phyloP scores from a whole-genome alignment of 177 flowering plant genomes.

The Vitis hybrid region DNA sequence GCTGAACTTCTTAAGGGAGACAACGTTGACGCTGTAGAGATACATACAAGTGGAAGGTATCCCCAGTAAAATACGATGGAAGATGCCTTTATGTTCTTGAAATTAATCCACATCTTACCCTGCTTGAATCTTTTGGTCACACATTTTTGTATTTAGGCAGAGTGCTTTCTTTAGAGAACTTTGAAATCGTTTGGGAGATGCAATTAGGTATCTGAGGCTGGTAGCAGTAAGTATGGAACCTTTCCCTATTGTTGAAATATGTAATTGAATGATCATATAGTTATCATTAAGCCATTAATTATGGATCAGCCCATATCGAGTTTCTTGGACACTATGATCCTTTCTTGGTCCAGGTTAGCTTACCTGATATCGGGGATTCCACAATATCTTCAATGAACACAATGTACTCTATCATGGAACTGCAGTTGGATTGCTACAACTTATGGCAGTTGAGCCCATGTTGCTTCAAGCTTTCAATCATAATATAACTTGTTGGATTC shows the following conservation, averaged over 20 bases:
- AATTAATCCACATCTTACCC: neutral
- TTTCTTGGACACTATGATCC: neutral
- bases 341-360: conserved; percentile 61
- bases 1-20: conserved; percentile 57
- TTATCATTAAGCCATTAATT: neutral
- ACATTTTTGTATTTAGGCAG: conserved; percentile 35
- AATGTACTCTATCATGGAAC: conserved; percentile 60
- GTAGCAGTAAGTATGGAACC: conserved; percentile 60
- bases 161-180: conserved; percentile 43
- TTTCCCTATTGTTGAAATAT: neutral
- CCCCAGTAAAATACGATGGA: neutral
- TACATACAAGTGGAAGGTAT: conserved; percentile 87
- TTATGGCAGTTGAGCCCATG: conserved; percentile 74
- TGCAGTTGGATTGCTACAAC: conserved; percentile 54
- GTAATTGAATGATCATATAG: neutral
- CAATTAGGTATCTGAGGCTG: conserved; percentile 46
- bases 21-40: conserved; percentile 80
- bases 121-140: neutral
- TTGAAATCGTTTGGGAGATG: conserved; percentile 63
- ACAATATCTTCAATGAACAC: conserved; percentile 53
- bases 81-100: neutral
- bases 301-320: neutral
- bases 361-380: conserved; percentile 60
- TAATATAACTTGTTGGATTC: no score
- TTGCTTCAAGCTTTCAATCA: neutral